Conservation (phyloP, 2,329 filamentous ascomycete genomes). For the Amylocarpus encephaloides region DNA sequence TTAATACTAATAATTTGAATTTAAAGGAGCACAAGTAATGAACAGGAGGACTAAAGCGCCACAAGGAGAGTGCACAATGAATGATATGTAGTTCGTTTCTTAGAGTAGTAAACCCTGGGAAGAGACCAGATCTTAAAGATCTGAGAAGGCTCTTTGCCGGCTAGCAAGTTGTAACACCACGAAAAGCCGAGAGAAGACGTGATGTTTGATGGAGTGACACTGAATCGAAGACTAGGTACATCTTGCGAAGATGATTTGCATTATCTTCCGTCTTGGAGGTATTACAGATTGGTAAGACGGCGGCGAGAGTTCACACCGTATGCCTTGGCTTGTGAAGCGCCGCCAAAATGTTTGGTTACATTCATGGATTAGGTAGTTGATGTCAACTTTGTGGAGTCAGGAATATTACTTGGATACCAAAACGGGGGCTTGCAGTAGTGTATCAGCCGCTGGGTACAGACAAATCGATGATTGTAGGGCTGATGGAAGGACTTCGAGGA, state of each 20-base stretch:
- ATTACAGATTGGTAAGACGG: no score
- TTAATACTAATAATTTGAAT: neutral
- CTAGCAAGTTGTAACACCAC: no score
- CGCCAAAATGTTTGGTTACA: neutral
- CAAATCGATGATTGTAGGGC: no score
- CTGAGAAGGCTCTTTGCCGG: no score
- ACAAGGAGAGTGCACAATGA: no score
- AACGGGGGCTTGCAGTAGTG: neutral
- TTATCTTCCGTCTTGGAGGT: constrained; percentile 1
- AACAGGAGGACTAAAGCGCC: no score
- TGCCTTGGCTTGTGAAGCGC: neutral
- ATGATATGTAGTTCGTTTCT: no score
- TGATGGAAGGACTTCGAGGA: no score
- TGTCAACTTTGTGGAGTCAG: neutral
- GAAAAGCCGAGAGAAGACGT: neutral
- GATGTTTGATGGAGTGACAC: neutral
- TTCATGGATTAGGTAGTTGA: neutral
- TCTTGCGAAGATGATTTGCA: neutral
- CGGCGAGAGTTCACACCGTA: no score
- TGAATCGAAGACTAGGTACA: neutral
- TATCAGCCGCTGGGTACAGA: neutral
- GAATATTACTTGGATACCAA: neutral
- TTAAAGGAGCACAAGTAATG: no score
- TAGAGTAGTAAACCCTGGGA: no score
- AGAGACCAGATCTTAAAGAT: no score